phyloP scores from a whole-genome alignment of 805 yeast genomes.

The Candida anglica region DNA sequence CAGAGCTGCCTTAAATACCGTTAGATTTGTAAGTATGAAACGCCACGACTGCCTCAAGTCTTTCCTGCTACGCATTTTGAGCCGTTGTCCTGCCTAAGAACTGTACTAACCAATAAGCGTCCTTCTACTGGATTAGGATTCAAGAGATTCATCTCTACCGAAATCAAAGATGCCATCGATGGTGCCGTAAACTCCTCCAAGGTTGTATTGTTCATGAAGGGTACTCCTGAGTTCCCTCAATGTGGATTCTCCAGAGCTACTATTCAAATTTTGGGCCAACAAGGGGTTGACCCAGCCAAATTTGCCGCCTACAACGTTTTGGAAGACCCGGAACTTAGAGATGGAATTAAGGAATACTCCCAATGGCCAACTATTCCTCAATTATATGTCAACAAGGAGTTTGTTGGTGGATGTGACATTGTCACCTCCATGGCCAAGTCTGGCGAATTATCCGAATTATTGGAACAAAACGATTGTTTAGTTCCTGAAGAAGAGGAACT shows the following conservation, averaged over 20 bases:
- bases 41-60: background rate
- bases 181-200: slow-evolving; percentile 85
- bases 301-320: slow-evolving; percentile 96
- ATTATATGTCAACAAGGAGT: slow-evolving; percentile 83
- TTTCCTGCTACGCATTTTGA: background rate
- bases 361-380: slow-evolving; percentile 99
- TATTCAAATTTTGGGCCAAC: slow-evolving; percentile 87
- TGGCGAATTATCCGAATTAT: slow-evolving; percentile 85
- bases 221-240: slow-evolving; percentile 96
- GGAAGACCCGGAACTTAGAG: slow-evolving; percentile 90
- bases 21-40: slow-evolving; percentile 12
- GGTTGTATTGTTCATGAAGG: slow-evolving; percentile 96
- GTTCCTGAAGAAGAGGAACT: slow-evolving; percentile 68
- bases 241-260: slow-evolving; percentile 98
- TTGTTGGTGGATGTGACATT: slow-evolving; percentile 97
- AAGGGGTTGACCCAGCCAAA: slow-evolving; percentile 94
- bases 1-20: slow-evolving; percentile 9
- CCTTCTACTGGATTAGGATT: background rate
- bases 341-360: slow-evolving; percentile 92
- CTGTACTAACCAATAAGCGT: slow-evolving; percentile 4
- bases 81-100: too few species aligned
- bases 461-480: slow-evolving; percentile 75
- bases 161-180: slow-evolving; percentile 79
- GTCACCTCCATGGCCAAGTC: slow-evolving; percentile 83
- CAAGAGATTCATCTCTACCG: slow-evolving; percentile 61